These are phyloP conservation scores for Paramecium tetraurelia DNA, from an alignment of 73 alveolate species.

Conservation along the genomic window DNA sequence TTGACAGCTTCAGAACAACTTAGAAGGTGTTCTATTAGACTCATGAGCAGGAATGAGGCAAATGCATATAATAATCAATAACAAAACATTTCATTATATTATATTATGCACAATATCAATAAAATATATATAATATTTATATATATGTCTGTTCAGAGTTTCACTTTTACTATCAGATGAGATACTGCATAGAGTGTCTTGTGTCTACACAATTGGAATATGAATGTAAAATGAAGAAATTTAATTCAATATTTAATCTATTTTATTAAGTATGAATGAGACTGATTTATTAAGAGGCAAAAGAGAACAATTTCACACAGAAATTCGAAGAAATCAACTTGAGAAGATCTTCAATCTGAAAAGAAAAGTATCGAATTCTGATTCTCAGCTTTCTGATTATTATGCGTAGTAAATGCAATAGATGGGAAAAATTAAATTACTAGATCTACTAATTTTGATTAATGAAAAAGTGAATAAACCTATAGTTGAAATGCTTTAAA, in stretches of 20 bases:
- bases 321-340: background rate
- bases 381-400: background rate
- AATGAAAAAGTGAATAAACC: background rate
- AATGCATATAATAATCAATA: background rate
- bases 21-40: background rate
- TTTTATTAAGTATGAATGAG: conserved; percentile 1
- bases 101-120: background rate
- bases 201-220: background rate
- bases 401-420: background rate
- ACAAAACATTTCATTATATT: background rate
- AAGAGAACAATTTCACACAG: background rate
- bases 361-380: background rate
- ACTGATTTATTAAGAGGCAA: background rate
- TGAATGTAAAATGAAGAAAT: background rate
- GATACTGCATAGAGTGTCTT: background rate
- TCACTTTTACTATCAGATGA: background rate
- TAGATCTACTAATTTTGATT: background rate
- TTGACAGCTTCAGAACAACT: conserved; percentile 22
- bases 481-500: background rate
- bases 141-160: background rate
- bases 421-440: background rate
- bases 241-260: background rate
- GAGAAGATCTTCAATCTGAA: background rate
- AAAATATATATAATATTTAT: background rate
- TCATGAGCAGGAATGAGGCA: background rate